A percentile compares a stretch with the other conserved stretches of the same genome.
phyloP scores from a whole-genome alignment of 805 yeast genomes.

The Diddensiella transvaalensis region DNA sequence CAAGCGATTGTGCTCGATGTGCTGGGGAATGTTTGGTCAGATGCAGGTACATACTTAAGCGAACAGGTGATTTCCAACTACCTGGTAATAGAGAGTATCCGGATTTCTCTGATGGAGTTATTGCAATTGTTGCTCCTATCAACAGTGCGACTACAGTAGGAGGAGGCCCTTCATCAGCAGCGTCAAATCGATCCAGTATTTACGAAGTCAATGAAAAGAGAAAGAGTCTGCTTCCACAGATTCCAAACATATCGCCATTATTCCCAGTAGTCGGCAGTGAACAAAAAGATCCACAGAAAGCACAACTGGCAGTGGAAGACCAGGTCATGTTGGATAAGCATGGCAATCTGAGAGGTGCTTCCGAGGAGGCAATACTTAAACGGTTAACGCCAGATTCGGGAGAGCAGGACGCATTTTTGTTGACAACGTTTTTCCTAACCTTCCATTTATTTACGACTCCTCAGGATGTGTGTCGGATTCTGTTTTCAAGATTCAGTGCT shows the following conservation, averaged over 20 bases:
- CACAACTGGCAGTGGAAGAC: background rate
- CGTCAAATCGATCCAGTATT: background rate
- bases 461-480: constrained; percentile 61
- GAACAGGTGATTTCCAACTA: constrained; percentile 31
- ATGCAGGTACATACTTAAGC: constrained; percentile 25
- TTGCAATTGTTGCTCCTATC: constrained; percentile 6
- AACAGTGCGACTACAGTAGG: background rate
- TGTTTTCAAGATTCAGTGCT: constrained; percentile 49
- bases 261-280: constrained; percentile 6
- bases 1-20: constrained; percentile 33
- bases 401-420: constrained; percentile 55
- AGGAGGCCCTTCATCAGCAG: background rate
- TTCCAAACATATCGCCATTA: constrained; percentile 6
- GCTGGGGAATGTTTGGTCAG: constrained; percentile 35
- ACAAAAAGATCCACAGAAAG: background rate
- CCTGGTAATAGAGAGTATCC: constrained; percentile 29
- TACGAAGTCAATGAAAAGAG: background rate
- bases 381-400: constrained; percentile 27
- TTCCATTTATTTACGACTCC: constrained; percentile 70
- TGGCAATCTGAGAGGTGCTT: constrained; percentile 33
- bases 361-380: constrained; percentile 31
- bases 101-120: constrained; percentile 26
- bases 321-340: constrained; percentile 18
- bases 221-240: constrained; percentile 8
- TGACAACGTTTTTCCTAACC: constrained; percentile 71